phyloP scores from a whole-genome alignment of 208 protist genomes.

The Leishmania guyanensis region DNA sequence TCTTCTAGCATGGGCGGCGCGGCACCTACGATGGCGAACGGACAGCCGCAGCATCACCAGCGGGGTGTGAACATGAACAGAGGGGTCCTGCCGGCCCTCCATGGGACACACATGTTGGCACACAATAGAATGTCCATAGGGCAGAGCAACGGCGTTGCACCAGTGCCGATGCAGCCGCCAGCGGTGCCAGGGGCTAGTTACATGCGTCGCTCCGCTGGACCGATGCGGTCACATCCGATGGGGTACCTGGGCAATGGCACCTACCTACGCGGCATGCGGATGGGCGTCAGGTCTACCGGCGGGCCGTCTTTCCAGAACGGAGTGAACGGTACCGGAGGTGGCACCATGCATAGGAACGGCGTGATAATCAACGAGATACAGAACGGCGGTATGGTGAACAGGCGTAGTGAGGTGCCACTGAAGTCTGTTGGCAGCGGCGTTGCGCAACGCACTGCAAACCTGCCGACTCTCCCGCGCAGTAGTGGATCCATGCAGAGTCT shows the following conservation, averaged over 20 bases:
- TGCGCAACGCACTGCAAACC: conserved; percentile 7
- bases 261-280: conserved; percentile 11
- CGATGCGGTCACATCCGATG: conserved; percentile 13
- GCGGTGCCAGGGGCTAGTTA: conserved; percentile 1
- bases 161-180: conserved; percentile 20
- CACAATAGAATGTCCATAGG: conserved; percentile 12
- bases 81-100: conserved; percentile 22
- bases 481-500: background rate
- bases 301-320: conserved; percentile 14
- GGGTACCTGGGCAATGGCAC: conserved; percentile 1
- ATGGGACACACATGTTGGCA: conserved; percentile 24
- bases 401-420: background rate
- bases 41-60: background rate
- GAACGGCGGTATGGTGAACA: background rate
- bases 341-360: background rate
- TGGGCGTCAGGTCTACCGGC: background rate
- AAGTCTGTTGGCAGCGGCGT: conserved; percentile 1
- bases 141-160: conserved; percentile 3
- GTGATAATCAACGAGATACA: background rate
- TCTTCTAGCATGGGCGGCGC: conserved; percentile 5
- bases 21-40: background rate
- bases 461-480: conserved; percentile 5
- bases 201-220: conserved; percentile 19
- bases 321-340: conserved; percentile 5
- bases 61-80: conserved; percentile 1